A percentile compares a stretch with the other conserved stretches of the same genome.
These are phyloP conservation scores for Rachicladosporium sp. DNA, from an alignment of 2,329 filamentous ascomycete genomes.

Conservation along the genomic window DNA sequence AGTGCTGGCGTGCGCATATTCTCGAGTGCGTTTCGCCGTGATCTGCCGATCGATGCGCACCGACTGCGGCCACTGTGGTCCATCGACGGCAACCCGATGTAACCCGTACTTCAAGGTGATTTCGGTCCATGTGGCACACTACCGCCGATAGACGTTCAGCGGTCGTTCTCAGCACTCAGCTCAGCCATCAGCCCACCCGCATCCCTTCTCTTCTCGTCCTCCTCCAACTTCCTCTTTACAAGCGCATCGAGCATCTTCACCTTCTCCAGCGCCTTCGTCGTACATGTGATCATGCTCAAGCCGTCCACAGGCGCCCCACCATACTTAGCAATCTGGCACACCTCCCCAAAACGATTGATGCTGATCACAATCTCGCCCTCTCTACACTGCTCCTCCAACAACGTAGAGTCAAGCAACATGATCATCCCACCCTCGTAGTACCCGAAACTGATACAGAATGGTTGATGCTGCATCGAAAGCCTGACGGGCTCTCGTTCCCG, in stretches of 20 bases:
- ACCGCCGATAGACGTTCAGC: conserved; percentile 3
- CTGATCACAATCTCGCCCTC: conserved; percentile 67
- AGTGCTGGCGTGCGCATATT: too few relatives aligned
- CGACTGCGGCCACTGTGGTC: too few relatives aligned
- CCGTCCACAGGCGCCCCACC: conserved; percentile 76
- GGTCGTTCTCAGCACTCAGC: conserved; percentile 70
- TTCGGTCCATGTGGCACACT: too few relatives aligned
- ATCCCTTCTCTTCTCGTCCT: conserved; percentile 67
- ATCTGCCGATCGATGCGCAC: too few relatives aligned
- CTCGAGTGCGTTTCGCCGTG: too few relatives aligned
- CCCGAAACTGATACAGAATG: conserved; percentile 80
- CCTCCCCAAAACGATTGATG: conserved; percentile 77
- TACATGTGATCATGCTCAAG: conserved; percentile 62
- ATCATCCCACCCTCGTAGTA: conserved; percentile 64
- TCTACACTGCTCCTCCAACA: conserved; percentile 64
- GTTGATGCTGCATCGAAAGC: conserved; percentile 81
- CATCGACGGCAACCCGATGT: too few relatives aligned
- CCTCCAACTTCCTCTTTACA: conserved; percentile 59
- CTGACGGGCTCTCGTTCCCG: conserved; percentile 83
- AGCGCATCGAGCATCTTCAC: conserved; percentile 67
- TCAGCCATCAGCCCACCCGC: conserved; percentile 69
- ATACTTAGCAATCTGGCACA: conserved; percentile 84
- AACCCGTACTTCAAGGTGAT: too few relatives aligned
- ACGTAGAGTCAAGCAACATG: conserved; percentile 58
- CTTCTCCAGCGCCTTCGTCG: conserved; percentile 60